Base-by-base conservation (phyloP, 2,329 filamentous ascomycete genomes). In the Arthrobotrys megalospora region DNA sequence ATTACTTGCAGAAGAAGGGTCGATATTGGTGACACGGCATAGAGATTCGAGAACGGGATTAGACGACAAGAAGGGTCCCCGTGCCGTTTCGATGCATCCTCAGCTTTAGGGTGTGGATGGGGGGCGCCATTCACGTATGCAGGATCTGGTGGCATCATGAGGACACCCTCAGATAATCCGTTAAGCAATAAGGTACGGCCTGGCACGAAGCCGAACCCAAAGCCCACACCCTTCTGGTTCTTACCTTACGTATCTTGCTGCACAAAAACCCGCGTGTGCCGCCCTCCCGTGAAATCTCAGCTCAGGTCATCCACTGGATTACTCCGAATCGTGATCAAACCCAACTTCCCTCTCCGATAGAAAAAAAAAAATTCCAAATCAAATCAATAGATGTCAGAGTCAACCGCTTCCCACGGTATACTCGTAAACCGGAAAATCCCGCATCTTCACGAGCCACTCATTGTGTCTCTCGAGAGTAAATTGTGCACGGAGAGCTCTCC, bases 11-110 rank as follows among this genome's bases (percentile, higher is more conserved):
- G 55, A 41, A 70, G 16, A 28, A 36, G 19, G 43, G 19, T 21
- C 36, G 14, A 63, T 24, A 53, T 53, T 28, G 58, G 68, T 72
- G 45, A 47, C 68, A 72, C 68, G 48, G 47, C 58, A 72, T 72
- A 7, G 36, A 41, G 58, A 47, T 65, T 72, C 21, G 55, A 55
- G 50, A 71, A 64, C 21, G 41, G 65, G 41, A 60, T 45, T 32
- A 38, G 53, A 47, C 45, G 52, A 50, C 24, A 28, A 28, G 16
- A 47, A 16, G 12, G 6, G 11, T 2, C 45, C 32, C 52, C 50
- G 24, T 43, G 64, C 50, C 34, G n/a, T 68, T 38, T 10, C 6
- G 43, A 32, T 32, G 41, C 53, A 52, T 28, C 32, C 34, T 24
- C 8, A 43, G 24, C 19, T 24, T 60, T 16, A 19, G 36, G 55